phyloP scores from a whole-genome alignment of 257 asterid genomes.

The Penstemon davidsonii region DNA sequence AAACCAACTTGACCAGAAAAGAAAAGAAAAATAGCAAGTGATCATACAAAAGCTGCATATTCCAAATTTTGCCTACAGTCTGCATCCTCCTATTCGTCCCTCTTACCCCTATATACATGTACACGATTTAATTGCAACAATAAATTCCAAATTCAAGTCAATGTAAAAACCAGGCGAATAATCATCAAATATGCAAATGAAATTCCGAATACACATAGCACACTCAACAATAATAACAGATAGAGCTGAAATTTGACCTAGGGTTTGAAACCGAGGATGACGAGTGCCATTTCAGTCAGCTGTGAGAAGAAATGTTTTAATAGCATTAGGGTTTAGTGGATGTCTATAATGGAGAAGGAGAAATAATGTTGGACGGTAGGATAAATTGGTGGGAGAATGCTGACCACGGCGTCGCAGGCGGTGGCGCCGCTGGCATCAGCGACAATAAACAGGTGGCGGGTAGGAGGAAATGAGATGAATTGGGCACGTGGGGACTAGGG shows the following conservation, averaged over 20 bases:
- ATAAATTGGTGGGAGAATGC: not conserved
- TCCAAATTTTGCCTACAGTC: not conserved
- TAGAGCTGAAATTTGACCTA: conserved; percentile 7
- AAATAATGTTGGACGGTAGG: not conserved
- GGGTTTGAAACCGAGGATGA: conserved; percentile 12
- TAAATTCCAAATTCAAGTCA: conserved; percentile 3
- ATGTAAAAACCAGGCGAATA: not conserved
- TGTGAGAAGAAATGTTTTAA: not conserved
- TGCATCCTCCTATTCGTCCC: not conserved
- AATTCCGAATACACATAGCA: not conserved
- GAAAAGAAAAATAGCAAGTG: not conserved
- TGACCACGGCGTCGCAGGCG: conserved; percentile 8
- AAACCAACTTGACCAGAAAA: not conserved
- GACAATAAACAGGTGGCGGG: conserved; percentile 4
- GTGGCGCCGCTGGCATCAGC: conserved; percentile 23
- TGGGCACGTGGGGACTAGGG: not conserved
- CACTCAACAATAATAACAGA: not conserved
- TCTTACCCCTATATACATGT: not conserved
- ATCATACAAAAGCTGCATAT: not conserved
- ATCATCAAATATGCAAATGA: not conserved
- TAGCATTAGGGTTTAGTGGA: not conserved
- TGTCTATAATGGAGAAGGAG: not conserved
- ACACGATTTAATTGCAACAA: not conserved
- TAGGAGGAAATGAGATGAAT: not conserved
- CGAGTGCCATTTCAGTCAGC: conserved; percentile 19